These are phyloP conservation scores for Podaxis pistillaris DNA, from an alignment of 768 basidiomycete species.

Conservation along the genomic window DNA sequence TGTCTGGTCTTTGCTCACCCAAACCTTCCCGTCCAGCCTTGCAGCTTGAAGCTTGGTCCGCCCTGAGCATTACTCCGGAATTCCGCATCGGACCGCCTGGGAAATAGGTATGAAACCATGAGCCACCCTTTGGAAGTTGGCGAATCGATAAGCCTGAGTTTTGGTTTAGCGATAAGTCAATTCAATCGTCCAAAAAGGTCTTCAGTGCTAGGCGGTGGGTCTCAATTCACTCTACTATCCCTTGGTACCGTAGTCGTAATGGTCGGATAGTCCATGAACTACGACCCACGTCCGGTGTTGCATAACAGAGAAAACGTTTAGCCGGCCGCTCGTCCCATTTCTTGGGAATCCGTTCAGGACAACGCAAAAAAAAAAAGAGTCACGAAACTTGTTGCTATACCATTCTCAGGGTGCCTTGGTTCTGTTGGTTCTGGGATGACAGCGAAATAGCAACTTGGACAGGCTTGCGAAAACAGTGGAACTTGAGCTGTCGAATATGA, in stretches of 20 bases:
- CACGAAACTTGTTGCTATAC: neutral
- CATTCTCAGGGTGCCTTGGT: neutral
- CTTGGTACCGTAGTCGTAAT: neutral
- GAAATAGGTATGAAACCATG: neutral
- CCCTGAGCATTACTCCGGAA: neutral
- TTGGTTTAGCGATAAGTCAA: neutral
- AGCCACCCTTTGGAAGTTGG: neutral
- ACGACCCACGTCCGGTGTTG: neutral
- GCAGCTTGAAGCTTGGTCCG: too few species aligned
- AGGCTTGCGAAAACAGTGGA: conserved; percentile 1
- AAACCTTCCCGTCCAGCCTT: too few species aligned
- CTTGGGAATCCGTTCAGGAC: neutral
- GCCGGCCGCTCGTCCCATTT: neutral
- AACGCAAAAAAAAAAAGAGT: neutral
- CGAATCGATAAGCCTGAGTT: neutral
- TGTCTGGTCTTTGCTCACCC: too few species aligned
- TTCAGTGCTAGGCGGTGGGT: neutral
- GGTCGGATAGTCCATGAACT: neutral
- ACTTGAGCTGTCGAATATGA: neutral
- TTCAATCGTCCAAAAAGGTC: neutral
- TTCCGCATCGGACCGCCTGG: too few species aligned
- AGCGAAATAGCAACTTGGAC: neutral
- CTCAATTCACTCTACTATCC: neutral
- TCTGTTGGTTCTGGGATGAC: neutral
- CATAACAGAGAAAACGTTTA: neutral